phyloP scores from a whole-genome alignment of 148 eudicot genomes.

The Vaccinium myrtillus region DNA sequence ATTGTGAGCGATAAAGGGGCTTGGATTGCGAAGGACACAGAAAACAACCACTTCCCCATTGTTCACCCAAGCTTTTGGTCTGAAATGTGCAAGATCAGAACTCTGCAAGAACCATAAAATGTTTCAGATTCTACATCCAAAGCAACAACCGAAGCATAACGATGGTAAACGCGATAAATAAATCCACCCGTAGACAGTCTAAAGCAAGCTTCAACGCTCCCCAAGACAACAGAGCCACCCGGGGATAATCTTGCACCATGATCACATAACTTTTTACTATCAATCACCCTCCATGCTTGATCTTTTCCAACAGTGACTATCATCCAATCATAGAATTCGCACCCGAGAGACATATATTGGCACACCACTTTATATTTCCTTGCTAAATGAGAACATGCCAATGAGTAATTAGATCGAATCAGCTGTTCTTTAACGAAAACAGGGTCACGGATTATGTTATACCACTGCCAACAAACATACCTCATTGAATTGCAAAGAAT shows the following conservation, averaged over 20 bases:
- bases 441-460: neutral
- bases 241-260: too few species aligned
- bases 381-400: neutral
- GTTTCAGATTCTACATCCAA: neutral
- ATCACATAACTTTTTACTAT: neutral
- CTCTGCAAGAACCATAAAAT: neutral
- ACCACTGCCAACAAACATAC: too few species aligned
- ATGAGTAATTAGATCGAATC: neutral
- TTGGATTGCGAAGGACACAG: neutral
- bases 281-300: neutral
- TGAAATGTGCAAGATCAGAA: neutral
- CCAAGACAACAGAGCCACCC: too few species aligned
- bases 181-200: neutral
- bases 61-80: neutral
- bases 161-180: neutral
- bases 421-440: conserved; percentile 8
- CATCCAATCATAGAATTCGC: neutral
- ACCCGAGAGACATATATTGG: too few species aligned
- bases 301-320: neutral
- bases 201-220: too few species aligned
- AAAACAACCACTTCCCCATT: neutral
- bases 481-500: neutral
- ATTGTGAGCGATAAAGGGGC: neutral
- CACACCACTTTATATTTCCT: neutral
- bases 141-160: neutral